Percentiles rank a stretch among this genome's conserved stretches.
These are phyloP conservation scores for Curvularia eragrostidis DNA, from an alignment of 2,329 filamentous ascomycete species.

Conservation along the genomic window DNA sequence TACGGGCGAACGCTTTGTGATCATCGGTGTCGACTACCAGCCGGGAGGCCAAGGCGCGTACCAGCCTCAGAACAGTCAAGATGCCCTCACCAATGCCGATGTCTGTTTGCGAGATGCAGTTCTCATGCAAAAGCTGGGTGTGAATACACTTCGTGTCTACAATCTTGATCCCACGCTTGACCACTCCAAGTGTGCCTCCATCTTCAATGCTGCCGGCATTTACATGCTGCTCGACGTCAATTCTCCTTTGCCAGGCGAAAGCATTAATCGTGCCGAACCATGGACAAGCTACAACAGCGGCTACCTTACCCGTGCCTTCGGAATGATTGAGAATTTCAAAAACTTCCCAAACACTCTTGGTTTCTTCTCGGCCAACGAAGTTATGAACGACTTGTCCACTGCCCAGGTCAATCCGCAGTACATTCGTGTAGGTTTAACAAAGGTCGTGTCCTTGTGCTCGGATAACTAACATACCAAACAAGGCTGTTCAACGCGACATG, in stretches of 20 bases:
- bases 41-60: conserved; percentile 67
- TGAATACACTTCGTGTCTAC: conserved; percentile 70
- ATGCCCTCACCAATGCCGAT: conserved; percentile 65
- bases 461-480: background rate
- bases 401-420: conserved; percentile 62
- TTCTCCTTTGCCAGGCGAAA: conserved; percentile 63
- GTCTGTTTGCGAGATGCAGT: conserved; percentile 68
- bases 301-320: conserved; percentile 66
- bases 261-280: conserved; percentile 63
- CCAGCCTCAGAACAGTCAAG: conserved; percentile 55
- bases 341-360: conserved; percentile 69
- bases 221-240: conserved; percentile 73
- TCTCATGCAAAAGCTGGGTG: conserved; percentile 67
- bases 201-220: conserved; percentile 71
- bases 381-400: conserved; percentile 67
- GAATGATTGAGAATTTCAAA: conserved; percentile 71
- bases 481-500: conserved; percentile 69
- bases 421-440: conserved; percentile 55
- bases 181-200: conserved; percentile 67
- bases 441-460: background rate
- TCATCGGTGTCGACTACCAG: conserved; percentile 67
- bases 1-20: conserved; percentile 65
- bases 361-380: conserved; percentile 73
- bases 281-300: conserved; percentile 61
- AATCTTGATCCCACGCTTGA: conserved; percentile 66